phyloP scores from a whole-genome alignment of 306 rosid genomes.

The Lathyrus tuberosus region DNA sequence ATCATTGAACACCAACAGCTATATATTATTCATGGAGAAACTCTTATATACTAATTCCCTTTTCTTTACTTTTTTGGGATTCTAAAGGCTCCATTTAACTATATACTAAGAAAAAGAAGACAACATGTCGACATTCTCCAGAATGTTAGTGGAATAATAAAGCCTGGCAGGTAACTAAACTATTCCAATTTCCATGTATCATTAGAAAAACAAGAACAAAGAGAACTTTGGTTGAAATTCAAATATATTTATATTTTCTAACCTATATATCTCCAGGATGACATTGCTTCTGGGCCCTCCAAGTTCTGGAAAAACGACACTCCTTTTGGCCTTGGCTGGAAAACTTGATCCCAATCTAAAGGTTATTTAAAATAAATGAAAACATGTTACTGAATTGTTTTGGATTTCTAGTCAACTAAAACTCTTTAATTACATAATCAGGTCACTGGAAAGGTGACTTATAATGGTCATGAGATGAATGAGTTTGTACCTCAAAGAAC shows the following conservation, averaged over 20 bases:
- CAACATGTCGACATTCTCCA: constrained; percentile 47
- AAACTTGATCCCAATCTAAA: constrained; percentile 33
- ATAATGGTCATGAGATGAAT: constrained; percentile 41
- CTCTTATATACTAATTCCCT: background rate
- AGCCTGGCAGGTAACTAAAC: constrained; percentile 44
- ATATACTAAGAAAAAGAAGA: constrained; percentile 10
- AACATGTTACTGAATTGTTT: background rate
- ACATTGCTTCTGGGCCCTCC: constrained; percentile 32
- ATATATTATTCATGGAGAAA: background rate
- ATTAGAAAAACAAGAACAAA: background rate
- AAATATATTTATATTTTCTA: background rate
- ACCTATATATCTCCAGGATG: constrained; percentile 7
- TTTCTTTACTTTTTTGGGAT: background rate
- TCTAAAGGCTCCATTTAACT: constrained; percentile 9
- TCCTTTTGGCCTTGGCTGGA: constrained; percentile 33
- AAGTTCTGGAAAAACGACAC: constrained; percentile 16
- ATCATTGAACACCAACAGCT: background rate
- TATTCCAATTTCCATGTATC: background rate
- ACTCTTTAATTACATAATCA: background rate
- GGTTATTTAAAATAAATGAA: constrained; percentile 9
- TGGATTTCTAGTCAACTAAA: background rate
- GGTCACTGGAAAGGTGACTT: constrained; percentile 6
- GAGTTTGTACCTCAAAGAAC: constrained; percentile 46
- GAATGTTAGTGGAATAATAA: constrained; percentile 41
- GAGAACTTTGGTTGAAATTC: background rate